Percentiles rank a stretch among this genome's conserved stretches.
Conservation (phyloP, 1,284 basidiomycete genomes). For the Laetiporus sulphureus region DNA sequence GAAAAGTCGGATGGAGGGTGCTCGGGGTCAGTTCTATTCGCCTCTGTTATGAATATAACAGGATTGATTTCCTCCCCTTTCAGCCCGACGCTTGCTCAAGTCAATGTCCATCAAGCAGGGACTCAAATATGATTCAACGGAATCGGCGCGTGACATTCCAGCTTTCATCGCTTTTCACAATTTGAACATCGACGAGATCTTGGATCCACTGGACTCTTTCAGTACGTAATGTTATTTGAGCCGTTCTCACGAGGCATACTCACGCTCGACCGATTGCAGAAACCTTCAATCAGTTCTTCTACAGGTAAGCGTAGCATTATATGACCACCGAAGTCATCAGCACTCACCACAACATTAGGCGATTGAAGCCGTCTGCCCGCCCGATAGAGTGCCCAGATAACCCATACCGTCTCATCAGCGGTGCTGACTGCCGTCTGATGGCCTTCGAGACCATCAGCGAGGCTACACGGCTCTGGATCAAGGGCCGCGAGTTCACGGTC, state of each 20-base stretch:
- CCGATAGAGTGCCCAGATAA: constrained; percentile 73
- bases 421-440: constrained; percentile 94
- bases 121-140: constrained; percentile 83
- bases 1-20: constrained; percentile 86
- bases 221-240: constrained; percentile 37
- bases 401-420: constrained; percentile 73
- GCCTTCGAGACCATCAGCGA: constrained; percentile 81
- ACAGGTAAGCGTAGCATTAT: constrained; percentile 38
- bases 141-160: constrained; percentile 80
- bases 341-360: constrained; percentile 44
- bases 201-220: constrained; percentile 79
- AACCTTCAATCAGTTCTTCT: constrained; percentile 90
- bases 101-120: constrained; percentile 94
- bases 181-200: constrained; percentile 77
- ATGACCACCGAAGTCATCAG: not conserved
- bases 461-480: constrained; percentile 94
- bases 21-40: no score
- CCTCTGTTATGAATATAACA: not conserved
- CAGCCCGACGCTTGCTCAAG: constrained; percentile 76
- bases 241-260: not conserved
- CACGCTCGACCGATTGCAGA: constrained; percentile 33
- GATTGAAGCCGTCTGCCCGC: constrained; percentile 79
- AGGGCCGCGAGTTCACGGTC: constrained; percentile 90
- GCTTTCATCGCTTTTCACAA: constrained; percentile 89
- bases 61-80: not conserved